Percentiles rank a stretch among this genome's conserved stretches.
These are phyloP conservation scores for Gracilaria gracilis DNA, from an alignment of 23 red algal genomes.

Conservation along the genomic window DNA sequence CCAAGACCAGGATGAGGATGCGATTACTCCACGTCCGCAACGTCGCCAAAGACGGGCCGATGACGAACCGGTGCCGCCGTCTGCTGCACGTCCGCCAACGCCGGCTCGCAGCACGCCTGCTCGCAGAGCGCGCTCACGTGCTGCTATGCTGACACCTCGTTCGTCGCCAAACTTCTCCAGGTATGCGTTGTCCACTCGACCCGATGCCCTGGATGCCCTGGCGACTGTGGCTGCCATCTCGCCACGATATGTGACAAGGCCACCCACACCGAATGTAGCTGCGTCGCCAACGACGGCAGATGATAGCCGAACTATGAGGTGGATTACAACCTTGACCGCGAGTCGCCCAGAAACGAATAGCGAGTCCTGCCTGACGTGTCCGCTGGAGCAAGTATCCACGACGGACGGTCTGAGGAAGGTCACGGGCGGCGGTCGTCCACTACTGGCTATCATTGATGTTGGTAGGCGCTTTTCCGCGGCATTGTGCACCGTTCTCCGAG, in stretches of 20 bases:
- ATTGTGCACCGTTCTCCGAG: too few relatives aligned
- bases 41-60: not conserved
- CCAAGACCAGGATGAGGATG: too few relatives aligned
- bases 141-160: not conserved
- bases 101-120: not conserved
- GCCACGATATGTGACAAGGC: not conserved
- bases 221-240: conserved; percentile 55
- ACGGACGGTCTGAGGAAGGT: conserved; percentile 3
- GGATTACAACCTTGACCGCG: not conserved
- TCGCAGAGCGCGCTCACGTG: not conserved
- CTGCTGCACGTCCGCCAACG: conserved; percentile 5
- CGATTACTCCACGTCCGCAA: not conserved
- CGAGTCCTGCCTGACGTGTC: conserved; percentile 10
- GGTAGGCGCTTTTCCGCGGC: conserved; percentile 14
- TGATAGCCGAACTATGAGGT: conserved; percentile 4
- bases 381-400: not conserved
- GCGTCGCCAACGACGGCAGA: too few relatives aligned
- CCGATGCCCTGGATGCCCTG: conserved; percentile 61
- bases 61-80: not conserved
- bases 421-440: not conserved
- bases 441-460: conserved; percentile 28
- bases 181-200: conserved; percentile 3
- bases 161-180: conserved; percentile 11
- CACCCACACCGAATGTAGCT: too few relatives aligned
- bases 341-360: conserved; percentile 18